These are phyloP conservation scores for Penicillium rolfsii DNA, from an alignment of 2,329 filamentous ascomycete genomes.

Conservation along the genomic window DNA sequence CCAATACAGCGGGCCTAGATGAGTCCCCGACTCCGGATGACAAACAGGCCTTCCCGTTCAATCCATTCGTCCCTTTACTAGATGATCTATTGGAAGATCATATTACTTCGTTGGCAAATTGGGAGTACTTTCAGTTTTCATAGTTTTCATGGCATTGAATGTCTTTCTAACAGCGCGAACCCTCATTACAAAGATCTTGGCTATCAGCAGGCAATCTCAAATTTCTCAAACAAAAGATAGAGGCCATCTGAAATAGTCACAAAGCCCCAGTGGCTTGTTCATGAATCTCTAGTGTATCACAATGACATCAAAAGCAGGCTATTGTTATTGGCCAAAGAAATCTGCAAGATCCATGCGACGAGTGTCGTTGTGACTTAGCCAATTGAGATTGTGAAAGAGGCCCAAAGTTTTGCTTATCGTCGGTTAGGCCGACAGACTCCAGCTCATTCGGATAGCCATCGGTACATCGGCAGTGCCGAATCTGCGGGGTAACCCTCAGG, in stretches of 20 bases:
- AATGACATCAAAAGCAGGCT: too few relatives aligned
- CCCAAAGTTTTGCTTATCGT: background rate
- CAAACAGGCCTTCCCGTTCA: background rate
- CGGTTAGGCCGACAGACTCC: background rate
- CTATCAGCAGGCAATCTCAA: too few relatives aligned
- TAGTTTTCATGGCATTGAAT: background rate
- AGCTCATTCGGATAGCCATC: background rate
- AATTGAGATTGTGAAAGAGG: too few relatives aligned
- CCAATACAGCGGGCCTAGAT: background rate
- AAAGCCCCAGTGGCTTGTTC: too few relatives aligned
- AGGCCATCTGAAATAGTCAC: too few relatives aligned
- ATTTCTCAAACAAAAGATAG: too few relatives aligned
- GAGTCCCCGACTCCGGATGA: background rate
- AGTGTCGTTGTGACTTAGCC: too few relatives aligned
- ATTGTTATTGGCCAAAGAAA: too few relatives aligned
- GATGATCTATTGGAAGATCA: conserved; percentile 5
- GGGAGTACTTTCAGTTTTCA: conserved; percentile 7
- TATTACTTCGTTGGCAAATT: conserved; percentile 3
- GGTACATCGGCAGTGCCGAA: background rate
- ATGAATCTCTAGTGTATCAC: too few relatives aligned
- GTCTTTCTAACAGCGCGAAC: background rate
- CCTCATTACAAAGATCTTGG: background rate
- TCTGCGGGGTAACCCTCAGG: conserved; percentile 2
- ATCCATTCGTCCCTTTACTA: background rate
- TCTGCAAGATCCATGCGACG: too few relatives aligned